These are phyloP conservation scores for Lasiodiplodia gonubiensis DNA, from an alignment of 2,329 filamentous ascomycete species.

Conservation along the genomic window DNA sequence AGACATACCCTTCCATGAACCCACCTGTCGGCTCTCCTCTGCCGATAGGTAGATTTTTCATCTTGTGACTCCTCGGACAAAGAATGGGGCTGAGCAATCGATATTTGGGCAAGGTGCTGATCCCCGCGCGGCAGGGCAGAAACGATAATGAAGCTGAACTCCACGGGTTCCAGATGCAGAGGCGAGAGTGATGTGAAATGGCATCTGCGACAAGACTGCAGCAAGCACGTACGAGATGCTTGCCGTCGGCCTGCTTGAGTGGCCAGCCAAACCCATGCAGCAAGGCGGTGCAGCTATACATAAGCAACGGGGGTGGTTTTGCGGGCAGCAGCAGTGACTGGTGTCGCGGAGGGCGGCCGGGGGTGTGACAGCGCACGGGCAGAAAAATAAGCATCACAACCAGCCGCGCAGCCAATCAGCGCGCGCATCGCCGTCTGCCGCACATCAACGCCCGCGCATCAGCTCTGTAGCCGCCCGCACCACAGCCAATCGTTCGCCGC, in stretches of 20 bases:
- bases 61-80: neutral
- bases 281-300: neutral
- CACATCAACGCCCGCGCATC: conserved; percentile 20
- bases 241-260: neutral
- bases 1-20: neutral
- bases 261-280: neutral
- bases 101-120: neutral
- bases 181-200: neutral
- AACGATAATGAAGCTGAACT: neutral
- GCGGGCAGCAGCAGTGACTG: neutral
- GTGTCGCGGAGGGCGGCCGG: neutral
- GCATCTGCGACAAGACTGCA: neutral
- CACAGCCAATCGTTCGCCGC: conserved; percentile 18
- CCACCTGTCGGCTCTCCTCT: neutral
- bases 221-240: neutral
- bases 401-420: conserved; percentile 13
- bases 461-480: conserved; percentile 17
- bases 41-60: neutral
- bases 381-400: conserved; percentile 25
- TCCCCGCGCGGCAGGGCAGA: neutral
- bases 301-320: neutral
- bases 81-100: neutral
- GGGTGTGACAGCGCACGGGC: conserved; percentile 3
- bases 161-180: neutral
- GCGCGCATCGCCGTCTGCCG: neutral